Evolutionary conservation across 139 green algal species (phyloP), one percentile per base, ranked within the genome.

Genomic region (Medakamo hakoo): DNA sequence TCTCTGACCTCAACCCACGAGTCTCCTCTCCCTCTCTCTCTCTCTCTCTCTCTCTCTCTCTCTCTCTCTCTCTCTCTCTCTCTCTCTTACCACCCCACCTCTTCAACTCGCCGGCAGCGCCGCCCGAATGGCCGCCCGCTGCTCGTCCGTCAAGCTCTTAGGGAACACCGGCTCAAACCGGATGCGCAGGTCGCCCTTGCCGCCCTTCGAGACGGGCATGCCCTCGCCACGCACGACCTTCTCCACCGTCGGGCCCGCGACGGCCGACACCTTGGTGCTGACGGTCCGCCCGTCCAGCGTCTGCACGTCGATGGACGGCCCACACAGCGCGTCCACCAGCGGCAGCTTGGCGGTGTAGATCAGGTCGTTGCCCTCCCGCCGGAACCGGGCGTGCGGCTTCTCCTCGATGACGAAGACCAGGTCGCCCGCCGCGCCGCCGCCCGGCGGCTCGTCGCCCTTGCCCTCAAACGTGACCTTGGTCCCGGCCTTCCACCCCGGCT

Each of bases 401-500:
- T 97, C 90, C 9, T 93, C 76, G 9, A 97, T 63, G 23, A 91
- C 64, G 63, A 97, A 97, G 23, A 95, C 75, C 3, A 97, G 79
- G 77, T 97, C 90, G 19, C 40, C 40, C 20, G 84, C 82, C 19
- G 90, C 63, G 21, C 80, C 69, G 14, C 70, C 62, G n/a, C 86
- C 87, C 0, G 85, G 87, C 25, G 74, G 60, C 73, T 94, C 81
- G 58, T 96, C 88, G 27, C 90, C 77, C 63, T 95, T 95, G 30
- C 88, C 80, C 26, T 74, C 71, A 68, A 97, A 97, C 0, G 90
- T 97, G 62, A 97, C 82, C 63, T 88, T 93, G 22, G 86, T 98
- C 9, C 90, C 90, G 59, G 86, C 82, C 76, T 98, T 97, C 88
- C 88, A 98, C 0, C 91, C 91, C 0, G 91, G 86, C 78, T 89